Base-by-base conservation (phyloP, 1,284 basidiomycete species). In the Ustilago esculenta region DNA sequence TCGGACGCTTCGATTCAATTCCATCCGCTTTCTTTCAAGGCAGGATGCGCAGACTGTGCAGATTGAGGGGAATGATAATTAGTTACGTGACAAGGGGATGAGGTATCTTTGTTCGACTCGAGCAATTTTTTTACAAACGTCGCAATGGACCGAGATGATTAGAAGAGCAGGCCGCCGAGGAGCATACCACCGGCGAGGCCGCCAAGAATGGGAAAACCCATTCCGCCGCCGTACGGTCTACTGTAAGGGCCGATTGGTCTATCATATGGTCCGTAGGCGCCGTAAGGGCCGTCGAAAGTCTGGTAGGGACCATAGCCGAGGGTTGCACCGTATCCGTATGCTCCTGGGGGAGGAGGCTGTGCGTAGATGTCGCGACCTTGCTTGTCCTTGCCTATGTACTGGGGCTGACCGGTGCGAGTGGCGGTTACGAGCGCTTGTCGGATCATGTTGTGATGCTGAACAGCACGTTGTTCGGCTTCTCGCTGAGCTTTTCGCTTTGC, bases 111-210 rank as follows among this genome's bases (percentile, higher is more conserved):
- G 33, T n/a, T 35, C 33, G 17, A n/a, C 6, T n/a, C n/a, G 33
- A 9, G 33, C 27, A 29, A n/a, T n/a, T n/a, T n/a, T n/a, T n/a
- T n/a, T n/a, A n/a, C n/a, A n/a, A n/a, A n/a, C n/a, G n/a, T n/a
- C n/a, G n/a, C n/a, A n/a, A n/a, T n/a, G n/a, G n/a, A n/a, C n/a
- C 5, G 6, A 21, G 9, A 10, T 3, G 15, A 27, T 41, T 57
- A 74, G 49, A 74, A 74, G 14, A 74, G 54, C 17, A 72, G 32
- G 2, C 68, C 72, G 30, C 72, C 69, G 4, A 74, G 57, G 24
- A 74, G 29, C 48, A 72, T 67, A 40, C 72, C 72, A n/a, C 71
- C 71, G 1, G 52, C 48, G 27, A 73, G 35, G 21, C 70, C 70
- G 29, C 67, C 66, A 1, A 64, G 41, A 8, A 69, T 11, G 4